These are phyloP conservation scores for Euphorbia lathyris DNA, from an alignment of 345 rosid species.

Conservation along the genomic window DNA sequence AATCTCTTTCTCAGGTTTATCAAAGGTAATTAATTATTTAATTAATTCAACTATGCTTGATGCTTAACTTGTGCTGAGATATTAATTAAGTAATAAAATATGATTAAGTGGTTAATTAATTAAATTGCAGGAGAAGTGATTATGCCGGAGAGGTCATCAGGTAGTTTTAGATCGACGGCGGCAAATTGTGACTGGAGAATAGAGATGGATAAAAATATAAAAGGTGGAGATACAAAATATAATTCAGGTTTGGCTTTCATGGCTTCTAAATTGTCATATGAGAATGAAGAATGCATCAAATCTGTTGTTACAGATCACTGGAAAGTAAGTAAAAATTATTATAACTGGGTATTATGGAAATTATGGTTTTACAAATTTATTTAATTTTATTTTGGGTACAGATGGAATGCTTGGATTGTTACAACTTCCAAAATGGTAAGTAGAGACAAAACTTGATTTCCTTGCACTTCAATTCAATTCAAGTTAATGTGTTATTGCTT, in stretches of 20 bases:
- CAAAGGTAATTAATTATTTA: conserved; percentile 9
- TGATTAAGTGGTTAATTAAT: neutral
- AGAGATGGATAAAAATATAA: conserved; percentile 4
- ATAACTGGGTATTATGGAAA: no score
- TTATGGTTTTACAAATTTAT: no score
- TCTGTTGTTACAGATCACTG: conserved; percentile 15
- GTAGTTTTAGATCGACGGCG: conserved; percentile 6
- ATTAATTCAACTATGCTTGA: neutral
- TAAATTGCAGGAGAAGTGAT: conserved; percentile 11
- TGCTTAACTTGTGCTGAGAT: neutral
- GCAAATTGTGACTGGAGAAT: conserved; percentile 21
- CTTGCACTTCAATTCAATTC: neutral
- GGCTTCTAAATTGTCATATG: conserved; percentile 28
- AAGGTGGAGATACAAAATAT: conserved; percentile 12
- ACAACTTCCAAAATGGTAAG: conserved; percentile 27
- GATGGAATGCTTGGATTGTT: conserved; percentile 23
- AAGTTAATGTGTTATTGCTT: neutral
- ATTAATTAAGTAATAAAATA: neutral
- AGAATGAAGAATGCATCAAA: conserved; percentile 17
- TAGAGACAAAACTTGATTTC: neutral
- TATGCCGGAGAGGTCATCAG: conserved; percentile 15
- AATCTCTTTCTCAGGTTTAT: conserved; percentile 1
- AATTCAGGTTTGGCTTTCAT: conserved; percentile 15
- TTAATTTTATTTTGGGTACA: neutral
- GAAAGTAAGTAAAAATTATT: conserved; percentile 5